Evolutionary conservation across 352 stramenopile species (phyloP), one percentile per base, ranked within the genome.

Genomic region (Elongisporangium anandrum): DNA sequence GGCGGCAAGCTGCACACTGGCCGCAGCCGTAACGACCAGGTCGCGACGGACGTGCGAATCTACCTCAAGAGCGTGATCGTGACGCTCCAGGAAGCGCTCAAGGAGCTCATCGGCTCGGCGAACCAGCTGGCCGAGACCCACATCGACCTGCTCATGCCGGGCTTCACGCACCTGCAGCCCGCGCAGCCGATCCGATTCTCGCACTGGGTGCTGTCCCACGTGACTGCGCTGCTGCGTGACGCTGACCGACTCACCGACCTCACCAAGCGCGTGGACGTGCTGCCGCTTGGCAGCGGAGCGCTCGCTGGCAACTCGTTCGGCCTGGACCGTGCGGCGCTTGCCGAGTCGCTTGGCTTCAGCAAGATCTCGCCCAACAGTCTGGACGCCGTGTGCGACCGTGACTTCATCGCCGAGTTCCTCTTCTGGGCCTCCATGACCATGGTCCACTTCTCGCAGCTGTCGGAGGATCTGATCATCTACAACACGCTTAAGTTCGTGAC

Each of bases 391-490:
- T 99, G 94, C 65, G 97, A 99, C 82, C 92, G 97, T 56, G 97
- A 99, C 78, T 99, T 99, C 85, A 90, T 99, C 54, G 96, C 96
- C 47, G 97, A 99, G 78, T 99, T 99, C 70, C 72, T 99, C 56
- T 98, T 98, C 75, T 99, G 97, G 96, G 92, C 96, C 59, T 96
- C 93, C 2, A 73, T 99, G 69, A 80, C 97, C 53, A 92, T 98
- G 68, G 89, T 96, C 26, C 97, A 99, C 77, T 86, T 99, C 19
- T 98, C 88, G 69, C 96, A 99, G 73, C 92, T 98, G 63, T 96
- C 97, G 5, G 97, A 99, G 73, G 97, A 99, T 79, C 76, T 99
- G 39, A 99, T 99, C 71, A 99, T 99, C 70, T 98, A 88, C 92
- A 98, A 90, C 85, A 97, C 76, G 53, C 73, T 94, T 70, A 92